Evolutionary conservation across 352 stramenopile species (phyloP), one percentile per base, ranked within the genome.

Genomic region (Phytophthora kernoviae): DNA sequence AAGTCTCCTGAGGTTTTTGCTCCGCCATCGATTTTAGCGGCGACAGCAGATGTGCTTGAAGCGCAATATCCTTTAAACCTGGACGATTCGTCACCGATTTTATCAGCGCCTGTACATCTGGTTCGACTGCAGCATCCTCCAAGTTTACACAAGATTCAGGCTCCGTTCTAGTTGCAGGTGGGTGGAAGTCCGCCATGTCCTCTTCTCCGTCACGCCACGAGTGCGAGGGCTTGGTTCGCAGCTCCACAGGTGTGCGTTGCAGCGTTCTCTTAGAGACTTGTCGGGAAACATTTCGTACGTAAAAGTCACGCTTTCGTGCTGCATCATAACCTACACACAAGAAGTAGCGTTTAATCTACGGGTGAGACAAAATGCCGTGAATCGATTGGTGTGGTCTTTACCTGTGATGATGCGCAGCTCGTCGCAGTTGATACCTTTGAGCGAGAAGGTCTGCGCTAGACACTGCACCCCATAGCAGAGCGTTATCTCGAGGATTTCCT

Each of bases 381-480:
- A 6, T 3, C 24, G 24, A 30, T 30, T 30, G 24, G n/a, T n/a
- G n/a, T n/a, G n/a, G n/a, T n/a, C n/a, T n/a, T 30, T 68, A 88
- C 71, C 64, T 17, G 83, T 91, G 62, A 91, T 62, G 20, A 55
- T 60, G 45, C 68, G 74, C 30, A 93, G 75, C 61, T 91, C 79
- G 27, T 73, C 70, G 49, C 84, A 70, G 18, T 59, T 85, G 45
- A 91, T 77, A 37, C 71, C 75, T 50, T 82, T 78, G 49, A 91
- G 71, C 55, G 77, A 79, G 58, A 85, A 88, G 40, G 79, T 86
- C 47, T 75, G 79, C 18, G 79, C 70, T 17, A 91, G 68, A 54
- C 83, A 93, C 61, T 81, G 67, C 43, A 90, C 70, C 30, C 83
- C 83, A 37, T 93, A 93, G 70, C 79, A 87, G 24, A 91, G 71